Base-by-base conservation (phyloP, 257 asterid species). In the Apocynum venetum region DNA sequence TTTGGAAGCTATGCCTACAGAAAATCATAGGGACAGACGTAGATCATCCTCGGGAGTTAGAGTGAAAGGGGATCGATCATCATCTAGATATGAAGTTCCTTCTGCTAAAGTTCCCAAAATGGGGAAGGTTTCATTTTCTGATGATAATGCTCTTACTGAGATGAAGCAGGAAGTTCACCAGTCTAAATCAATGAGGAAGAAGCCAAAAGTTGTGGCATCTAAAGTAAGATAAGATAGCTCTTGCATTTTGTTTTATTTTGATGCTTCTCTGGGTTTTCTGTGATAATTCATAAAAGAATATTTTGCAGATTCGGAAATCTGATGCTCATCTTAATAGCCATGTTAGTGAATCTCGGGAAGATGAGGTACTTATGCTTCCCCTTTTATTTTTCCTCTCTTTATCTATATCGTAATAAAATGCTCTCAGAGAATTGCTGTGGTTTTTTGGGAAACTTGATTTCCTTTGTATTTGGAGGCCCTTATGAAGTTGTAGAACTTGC, bases 291-390 rank as follows among this genome's bases (percentile, higher is more conserved):
- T 76, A 52, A 25, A 77, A 79, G 57, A 73, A 60, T 61, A 71
- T 52, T 76, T 80, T 87, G 82, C 92, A 90, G 96, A 86, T 71
- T 77, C 82, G 82, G 77, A 90, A 83, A 80, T 69, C 80, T 71
- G 98, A 89, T 76, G 79, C 76, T 84, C 91, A 77, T 82, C 77
- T 75, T 55, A 85, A 81, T 78, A 68, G 75, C 79, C 88, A 75
- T 80, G 76, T 81, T 40, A 78, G 81, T 77, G 90, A 85, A 80
- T 85, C 91, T 83, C 89, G 83, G 38, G 96, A 85, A 53, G 71
- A 75, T 80, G 93, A 84, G 97, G 97, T 90, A 83, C 74, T 46
- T 78, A 25, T 25, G 31, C 53, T 59, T 61, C n/a, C 63, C 20
- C 40, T 79, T 48, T 49, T 74, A 25, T 19, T 2, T 2, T 43